These are phyloP conservation scores for Solanum stenotomum DNA, from an alignment of 257 asterid genomes.

Conservation along the genomic window DNA sequence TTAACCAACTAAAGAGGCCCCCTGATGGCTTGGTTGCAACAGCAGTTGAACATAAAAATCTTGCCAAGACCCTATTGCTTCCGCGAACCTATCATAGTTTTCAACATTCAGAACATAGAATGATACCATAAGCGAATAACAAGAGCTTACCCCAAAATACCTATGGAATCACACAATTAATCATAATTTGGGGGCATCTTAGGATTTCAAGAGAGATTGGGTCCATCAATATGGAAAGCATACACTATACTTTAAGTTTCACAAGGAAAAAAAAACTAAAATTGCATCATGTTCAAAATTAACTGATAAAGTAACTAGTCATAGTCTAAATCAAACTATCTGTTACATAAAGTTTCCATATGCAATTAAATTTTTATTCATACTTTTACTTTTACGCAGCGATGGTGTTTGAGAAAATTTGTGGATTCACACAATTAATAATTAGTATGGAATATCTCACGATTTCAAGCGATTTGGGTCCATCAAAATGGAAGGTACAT, in stretches of 20 bases:
- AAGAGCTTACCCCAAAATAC: neutral
- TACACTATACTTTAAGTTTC: neutral
- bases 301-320: neutral
- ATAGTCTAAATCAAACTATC: neutral
- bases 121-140: neutral
- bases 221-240: neutral
- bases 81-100: constrained; percentile 32
- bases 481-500: neutral
- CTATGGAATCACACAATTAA: neutral
- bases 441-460: neutral
- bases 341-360: neutral
- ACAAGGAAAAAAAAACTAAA: neutral
- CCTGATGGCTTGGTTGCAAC: constrained; percentile 44
- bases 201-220: neutral
- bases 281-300: neutral
- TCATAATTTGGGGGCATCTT: neutral
- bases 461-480: neutral
- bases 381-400: neutral
- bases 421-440: neutral
- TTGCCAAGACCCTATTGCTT: constrained; percentile 32
- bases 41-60: constrained; percentile 59
- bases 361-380: neutral
- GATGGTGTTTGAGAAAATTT: neutral
- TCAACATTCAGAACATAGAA: neutral
- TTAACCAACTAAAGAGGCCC: constrained; percentile 54